phyloP scores from a whole-genome alignment of 129 eudicot genomes.

The Helianthus tuberosus region DNA sequence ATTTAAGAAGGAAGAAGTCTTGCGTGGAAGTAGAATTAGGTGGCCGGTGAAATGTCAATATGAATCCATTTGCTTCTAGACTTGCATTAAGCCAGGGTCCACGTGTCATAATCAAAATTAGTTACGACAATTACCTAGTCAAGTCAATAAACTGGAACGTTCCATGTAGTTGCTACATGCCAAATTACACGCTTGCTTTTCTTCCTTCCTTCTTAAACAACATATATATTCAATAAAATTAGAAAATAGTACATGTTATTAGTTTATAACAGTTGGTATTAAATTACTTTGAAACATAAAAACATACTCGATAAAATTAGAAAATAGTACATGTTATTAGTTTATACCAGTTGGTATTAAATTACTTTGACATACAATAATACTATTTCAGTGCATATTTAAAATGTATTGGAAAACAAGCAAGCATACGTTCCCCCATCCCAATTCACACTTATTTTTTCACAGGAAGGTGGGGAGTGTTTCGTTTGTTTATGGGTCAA shows the following conservation, averaged over 20 bases:
- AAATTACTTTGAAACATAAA: no score
- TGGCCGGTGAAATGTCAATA: constrained; percentile 30
- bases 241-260: background rate
- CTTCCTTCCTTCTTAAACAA: background rate
- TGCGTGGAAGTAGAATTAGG: constrained; percentile 13
- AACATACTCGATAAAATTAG: background rate
- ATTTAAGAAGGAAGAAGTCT: constrained; percentile 3
- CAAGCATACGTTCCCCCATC: no score
- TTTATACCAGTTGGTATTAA: background rate
- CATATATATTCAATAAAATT: background rate
- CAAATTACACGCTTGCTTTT: constrained; percentile 2
- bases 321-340: background rate
- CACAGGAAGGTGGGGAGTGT: no score
- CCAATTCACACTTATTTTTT: no score
- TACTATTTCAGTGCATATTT: no score
- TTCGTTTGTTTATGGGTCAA: no score
- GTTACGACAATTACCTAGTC: constrained; percentile 3
- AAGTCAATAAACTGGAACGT: background rate
- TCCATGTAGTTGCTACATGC: constrained; percentile 7
- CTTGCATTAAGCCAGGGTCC: constrained; percentile 5
- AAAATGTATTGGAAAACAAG: no score
- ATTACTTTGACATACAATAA: no score
- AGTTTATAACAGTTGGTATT: background rate
- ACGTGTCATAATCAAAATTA: constrained; percentile 5
- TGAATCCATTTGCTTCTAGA: background rate